Percentiles rank a stretch among this genome's conserved stretches.
These are phyloP conservation scores for Melocanna baccifera DNA, from an alignment of 176 grass and related monocot species.

Conservation along the genomic window DNA sequence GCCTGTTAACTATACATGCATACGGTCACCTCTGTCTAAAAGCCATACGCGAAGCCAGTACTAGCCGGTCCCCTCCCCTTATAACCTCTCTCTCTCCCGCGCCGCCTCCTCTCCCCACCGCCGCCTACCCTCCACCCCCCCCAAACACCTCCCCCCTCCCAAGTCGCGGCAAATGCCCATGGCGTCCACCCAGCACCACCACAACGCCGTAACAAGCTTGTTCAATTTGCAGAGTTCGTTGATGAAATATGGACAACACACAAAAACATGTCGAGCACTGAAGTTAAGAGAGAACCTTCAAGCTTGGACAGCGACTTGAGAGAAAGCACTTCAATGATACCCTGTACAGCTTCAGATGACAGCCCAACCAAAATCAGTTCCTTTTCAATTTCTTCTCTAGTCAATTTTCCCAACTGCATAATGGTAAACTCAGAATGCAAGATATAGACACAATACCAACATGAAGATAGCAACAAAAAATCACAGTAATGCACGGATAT, in stretches of 20 bases:
- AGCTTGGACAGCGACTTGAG: slow-evolving; percentile 69
- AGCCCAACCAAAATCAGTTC: slow-evolving; percentile 61
- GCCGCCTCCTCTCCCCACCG: no score
- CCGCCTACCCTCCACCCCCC: no score
- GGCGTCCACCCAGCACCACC: no score
- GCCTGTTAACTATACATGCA: no score
- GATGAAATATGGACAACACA: not conserved
- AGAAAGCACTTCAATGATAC: slow-evolving; percentile 81
- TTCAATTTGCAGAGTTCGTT: not conserved
- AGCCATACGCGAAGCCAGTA: no score
- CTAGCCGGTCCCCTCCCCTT: no score
- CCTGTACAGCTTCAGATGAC: slow-evolving; percentile 65
- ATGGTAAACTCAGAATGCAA: slow-evolving; percentile 16
- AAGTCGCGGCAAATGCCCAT: no score
- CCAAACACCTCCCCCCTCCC: no score
- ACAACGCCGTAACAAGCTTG: no score
- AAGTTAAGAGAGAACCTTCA: slow-evolving; percentile 64
- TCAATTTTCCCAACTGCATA: slow-evolving; percentile 71
- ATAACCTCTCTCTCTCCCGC: no score
- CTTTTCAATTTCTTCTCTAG: slow-evolving; percentile 73
- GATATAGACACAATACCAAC: not conserved
- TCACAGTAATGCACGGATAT: not conserved
- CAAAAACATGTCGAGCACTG: not conserved
- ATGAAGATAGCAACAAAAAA: slow-evolving; percentile 30
- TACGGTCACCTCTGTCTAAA: no score